These are phyloP conservation scores for Penicillium sp. DNA, from an alignment of 2,329 filamentous ascomycete genomes.

Conservation along the genomic window DNA sequence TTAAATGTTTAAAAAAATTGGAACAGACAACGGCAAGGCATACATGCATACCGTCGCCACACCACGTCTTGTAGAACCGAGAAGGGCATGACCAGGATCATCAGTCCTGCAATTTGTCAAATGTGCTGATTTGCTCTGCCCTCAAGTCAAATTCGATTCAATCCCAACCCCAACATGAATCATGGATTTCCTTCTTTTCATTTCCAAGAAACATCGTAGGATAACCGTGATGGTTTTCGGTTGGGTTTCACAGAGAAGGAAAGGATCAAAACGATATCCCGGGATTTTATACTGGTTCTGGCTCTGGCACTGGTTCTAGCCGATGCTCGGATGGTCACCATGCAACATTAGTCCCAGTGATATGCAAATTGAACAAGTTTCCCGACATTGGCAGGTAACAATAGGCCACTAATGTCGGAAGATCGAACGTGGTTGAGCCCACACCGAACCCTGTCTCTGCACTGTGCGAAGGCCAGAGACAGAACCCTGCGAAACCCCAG, in stretches of 20 bases:
- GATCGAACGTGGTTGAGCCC: background rate
- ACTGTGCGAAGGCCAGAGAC: background rate
- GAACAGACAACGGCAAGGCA: background rate
- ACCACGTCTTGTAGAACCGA: background rate
- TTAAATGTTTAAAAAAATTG: background rate
- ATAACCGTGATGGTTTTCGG: background rate
- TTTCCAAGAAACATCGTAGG: background rate
- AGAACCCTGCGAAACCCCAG: background rate
- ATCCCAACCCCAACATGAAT: background rate
- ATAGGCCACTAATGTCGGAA: background rate
- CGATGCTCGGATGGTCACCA: background rate
- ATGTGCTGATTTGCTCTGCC: background rate
- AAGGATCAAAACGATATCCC: background rate
- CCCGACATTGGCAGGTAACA: background rate
- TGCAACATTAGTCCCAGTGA: background rate
- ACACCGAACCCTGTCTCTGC: background rate
- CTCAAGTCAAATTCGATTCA: background rate
- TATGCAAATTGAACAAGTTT: background rate
- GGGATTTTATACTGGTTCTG: background rate
- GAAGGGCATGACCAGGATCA: background rate
- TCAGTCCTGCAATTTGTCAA: background rate
- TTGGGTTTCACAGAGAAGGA: background rate
- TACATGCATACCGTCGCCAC: constrained; percentile 1
- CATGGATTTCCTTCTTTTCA: background rate
- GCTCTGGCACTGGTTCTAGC: background rate